Base-by-base conservation (phyloP, 73 alveolate genomes). In the Stentor roeselii region DNA sequence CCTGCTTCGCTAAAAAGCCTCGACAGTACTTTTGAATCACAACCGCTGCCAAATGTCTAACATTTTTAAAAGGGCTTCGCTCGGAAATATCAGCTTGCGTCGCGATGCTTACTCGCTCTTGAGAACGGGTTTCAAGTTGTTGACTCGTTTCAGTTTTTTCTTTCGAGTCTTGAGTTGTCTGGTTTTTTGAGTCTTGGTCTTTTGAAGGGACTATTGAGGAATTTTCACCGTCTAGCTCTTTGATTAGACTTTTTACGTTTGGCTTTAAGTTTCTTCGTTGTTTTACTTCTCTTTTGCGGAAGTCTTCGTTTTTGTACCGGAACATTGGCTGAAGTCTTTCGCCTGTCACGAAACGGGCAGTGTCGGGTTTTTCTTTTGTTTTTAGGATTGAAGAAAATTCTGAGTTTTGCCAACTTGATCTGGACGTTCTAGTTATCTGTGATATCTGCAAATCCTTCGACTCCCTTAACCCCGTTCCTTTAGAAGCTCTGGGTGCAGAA, bases 291-390 rank as follows among this genome's bases (percentile, higher is more conserved):
- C n/a, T n/a, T n/a, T n/a, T n/a, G 6, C 67, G 6, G 21, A 21
- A 21, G 6, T 50, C 67, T 50, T 50, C 67, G 6, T 50, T 50
- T 50, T 50, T 50, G 21, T 50, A 50, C n/a, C n/a, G n/a, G n/a
- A n/a, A n/a, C 67, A 50, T 50, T 50, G 67, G 67, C 21, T 50
- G 67, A 50, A 50, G 67, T 50, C 67, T 6, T 50, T 50, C 67
- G 6, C 67, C 67, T 11, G 67, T 50, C 67, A 50, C 6, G 21
- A 50, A 50, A 11, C 67, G 6, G 21, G 21, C 67, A 50, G 30
- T 50, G 21, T 50, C 67, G 6, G 6, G 67, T 50, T 50, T 50
- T 50, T 6, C 21, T 50, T 50, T 50, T 11, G 6, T 50, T 11
- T 50, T 50, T 50, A 11, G 6, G 67, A 11, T 50, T 50, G 6